These are phyloP conservation scores for Colletotrichum horii DNA, from an alignment of 2,329 filamentous ascomycete genomes.

Conservation along the genomic window DNA sequence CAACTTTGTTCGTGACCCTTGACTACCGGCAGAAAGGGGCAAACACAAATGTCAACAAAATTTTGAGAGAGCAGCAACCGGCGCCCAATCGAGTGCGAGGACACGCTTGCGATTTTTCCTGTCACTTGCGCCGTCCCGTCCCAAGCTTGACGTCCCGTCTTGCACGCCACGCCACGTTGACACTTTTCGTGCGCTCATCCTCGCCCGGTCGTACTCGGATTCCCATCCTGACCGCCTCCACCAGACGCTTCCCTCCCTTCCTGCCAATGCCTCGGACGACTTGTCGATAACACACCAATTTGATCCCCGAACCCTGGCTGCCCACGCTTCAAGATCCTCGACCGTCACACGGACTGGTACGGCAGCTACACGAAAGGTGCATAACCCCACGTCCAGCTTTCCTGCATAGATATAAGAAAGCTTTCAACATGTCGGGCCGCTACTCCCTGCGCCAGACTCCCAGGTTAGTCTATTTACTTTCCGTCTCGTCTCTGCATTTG, in stretches of 20 bases:
- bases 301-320: slow-evolving; percentile 1
- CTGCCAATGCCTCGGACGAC: neutral
- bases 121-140: slow-evolving; percentile 4
- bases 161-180: slow-evolving; percentile 4
- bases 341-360: slow-evolving; percentile 1
- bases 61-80: slow-evolving; percentile 2
- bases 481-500: neutral
- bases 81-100: slow-evolving; percentile 9
- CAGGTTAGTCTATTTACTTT: slow-evolving; percentile 30
- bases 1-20: slow-evolving; percentile 11
- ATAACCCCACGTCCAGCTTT: slow-evolving; percentile 14
- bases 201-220: slow-evolving; percentile 13
- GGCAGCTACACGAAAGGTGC: slow-evolving; percentile 21
- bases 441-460: slow-evolving; percentile 44
- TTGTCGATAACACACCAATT: neutral
- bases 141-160: neutral
- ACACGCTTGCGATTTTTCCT: slow-evolving; percentile 9
- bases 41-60: slow-evolving; percentile 22
- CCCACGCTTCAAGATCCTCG: neutral
- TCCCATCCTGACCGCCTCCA: slow-evolving; percentile 2
- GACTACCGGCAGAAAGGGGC: slow-evolving; percentile 22
- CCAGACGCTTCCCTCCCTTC: neutral
- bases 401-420: slow-evolving; percentile 2
- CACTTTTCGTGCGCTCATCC: neutral
- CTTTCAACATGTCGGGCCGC: slow-evolving; percentile 37